Conservation (phyloP, 768 basidiomycete genomes). For the Guyanaporus albipodus region DNA sequence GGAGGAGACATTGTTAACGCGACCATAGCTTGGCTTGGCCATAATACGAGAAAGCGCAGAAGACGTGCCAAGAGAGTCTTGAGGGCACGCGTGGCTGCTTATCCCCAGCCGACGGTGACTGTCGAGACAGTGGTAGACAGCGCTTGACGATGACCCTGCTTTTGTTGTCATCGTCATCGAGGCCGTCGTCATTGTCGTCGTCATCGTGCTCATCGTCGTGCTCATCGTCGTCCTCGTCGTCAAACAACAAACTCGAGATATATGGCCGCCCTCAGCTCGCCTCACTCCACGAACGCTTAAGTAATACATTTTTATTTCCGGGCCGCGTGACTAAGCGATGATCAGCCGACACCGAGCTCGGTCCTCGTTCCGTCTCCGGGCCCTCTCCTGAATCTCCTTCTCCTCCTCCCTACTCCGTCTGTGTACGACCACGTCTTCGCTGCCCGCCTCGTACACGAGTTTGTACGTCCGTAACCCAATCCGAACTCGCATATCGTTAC, state of each 20-base stretch:
- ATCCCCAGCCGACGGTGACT: conserved; percentile 10
- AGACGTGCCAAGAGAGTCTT: conserved; percentile 37
- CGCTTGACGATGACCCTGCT: not conserved
- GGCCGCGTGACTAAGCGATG: not conserved
- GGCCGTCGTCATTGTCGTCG: no score
- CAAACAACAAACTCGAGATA: no score
- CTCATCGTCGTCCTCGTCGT: no score
- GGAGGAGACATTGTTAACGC: conserved; percentile 37
- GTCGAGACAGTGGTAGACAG: not conserved
- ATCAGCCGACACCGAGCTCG: conserved; percentile 42
- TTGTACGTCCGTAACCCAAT: conserved; percentile 61
- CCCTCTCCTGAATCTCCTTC: conserved; percentile 36
- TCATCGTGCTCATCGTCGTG: no score
- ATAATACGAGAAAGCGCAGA: conserved; percentile 38
- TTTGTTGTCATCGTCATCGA: no score
- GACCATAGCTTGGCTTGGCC: conserved; percentile 51
- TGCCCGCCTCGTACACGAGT: conserved; percentile 60
- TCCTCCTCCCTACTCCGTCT: conserved; percentile 32
- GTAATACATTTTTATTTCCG: conserved; percentile 6
- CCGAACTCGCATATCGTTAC: conserved; percentile 40
- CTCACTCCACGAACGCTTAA: not conserved
- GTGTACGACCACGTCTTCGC: conserved; percentile 55
- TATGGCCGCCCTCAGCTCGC: no score
- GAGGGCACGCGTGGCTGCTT: conserved; percentile 29
- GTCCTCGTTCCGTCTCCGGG: conserved; percentile 51